phyloP scores from a whole-genome alignment of 345 rosid species.

The Pelargonium nanum region DNA sequence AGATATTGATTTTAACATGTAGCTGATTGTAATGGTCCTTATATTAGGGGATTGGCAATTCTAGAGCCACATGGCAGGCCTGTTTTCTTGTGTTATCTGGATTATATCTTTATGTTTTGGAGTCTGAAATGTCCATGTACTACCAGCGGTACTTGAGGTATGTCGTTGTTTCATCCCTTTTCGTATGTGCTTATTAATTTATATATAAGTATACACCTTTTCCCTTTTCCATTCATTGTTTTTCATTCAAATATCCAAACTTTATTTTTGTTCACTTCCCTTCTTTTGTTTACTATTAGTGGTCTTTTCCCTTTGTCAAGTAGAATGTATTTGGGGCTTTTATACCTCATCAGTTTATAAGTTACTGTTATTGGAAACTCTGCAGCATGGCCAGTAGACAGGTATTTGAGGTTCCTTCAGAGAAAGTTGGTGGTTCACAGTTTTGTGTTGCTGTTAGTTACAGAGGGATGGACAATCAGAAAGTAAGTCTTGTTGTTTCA shows the following conservation, averaged over 20 bases:
- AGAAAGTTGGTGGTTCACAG: constrained; percentile 75
- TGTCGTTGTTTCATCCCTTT: not conserved
- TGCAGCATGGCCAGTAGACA: constrained; percentile 97
- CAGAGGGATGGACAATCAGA: constrained; percentile 70
- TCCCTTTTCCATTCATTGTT: not conserved
- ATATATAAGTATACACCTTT: too few species aligned
- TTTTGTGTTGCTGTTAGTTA: constrained; percentile 69
- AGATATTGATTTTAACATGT: constrained; percentile 16
- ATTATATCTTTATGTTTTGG: constrained; percentile 66
- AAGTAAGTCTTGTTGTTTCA: constrained; percentile 31
- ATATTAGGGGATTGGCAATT: constrained; percentile 74
- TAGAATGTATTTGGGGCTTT: not conserved
- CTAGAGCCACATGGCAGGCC: constrained; percentile 85
- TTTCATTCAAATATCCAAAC: not conserved
- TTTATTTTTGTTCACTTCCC: too few species aligned
- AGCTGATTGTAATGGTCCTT: constrained; percentile 1
- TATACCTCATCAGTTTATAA: constrained; percentile 3
- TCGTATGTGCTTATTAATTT: not conserved
- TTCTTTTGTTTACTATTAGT: too few species aligned
- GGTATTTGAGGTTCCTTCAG: constrained; percentile 67
- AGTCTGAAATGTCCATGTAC: constrained; percentile 67
- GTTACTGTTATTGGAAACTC: constrained; percentile 5
- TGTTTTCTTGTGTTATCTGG: constrained; percentile 88
- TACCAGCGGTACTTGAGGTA: constrained; percentile 87
- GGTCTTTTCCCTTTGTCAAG: not conserved